Base-by-base conservation (phyloP, 371 early-diverging fungal genomes). In the Entomophthora muscae region DNA sequence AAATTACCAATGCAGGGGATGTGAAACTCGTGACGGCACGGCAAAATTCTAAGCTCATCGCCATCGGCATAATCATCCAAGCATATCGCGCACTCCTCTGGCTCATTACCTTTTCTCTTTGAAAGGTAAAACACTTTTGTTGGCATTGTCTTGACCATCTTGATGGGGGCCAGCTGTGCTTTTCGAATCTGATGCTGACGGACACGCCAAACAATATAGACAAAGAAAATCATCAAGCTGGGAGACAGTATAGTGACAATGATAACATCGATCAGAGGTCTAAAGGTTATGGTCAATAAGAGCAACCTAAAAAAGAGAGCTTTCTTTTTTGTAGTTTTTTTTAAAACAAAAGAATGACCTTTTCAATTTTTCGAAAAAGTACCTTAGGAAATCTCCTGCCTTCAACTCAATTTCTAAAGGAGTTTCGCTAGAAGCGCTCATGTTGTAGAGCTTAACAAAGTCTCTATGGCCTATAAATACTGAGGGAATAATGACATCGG, bases 11-110 rank as follows among this genome's bases (percentile, higher is more conserved):
- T 86, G 73, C 98, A 98, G 2, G 75, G 74, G 32, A 80, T 75
- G 69, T 98, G 98, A 73, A 90, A 98, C 60, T 80, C 79, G 72
- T 98, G 98, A 33, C 74, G 73, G 72, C 98, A 98, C 0, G 88
- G 88, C 58, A 98, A 72, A 7, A 83, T 74, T 5, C 96, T 72
- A 32, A 96, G 69, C 58, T 80, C 75, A 28, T 90, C 89, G 2
- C 82, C 86, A 30, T 83, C 82, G 30, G 75, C 73, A 73, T 87
- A 97, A 60, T 89, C 90, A 29, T 91, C 91, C 64, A 97, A 73
- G 75, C 98, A 98, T 56, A 98, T 91, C 26, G 86, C 87, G 71
- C 98, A 98, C 51, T 85, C 85, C 30, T 80, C 80, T 21, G 83
- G 78, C 42, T 87, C 90, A 56, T 78, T 75, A 52, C 74, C 77